Base-by-base conservation (phyloP, 2,329 filamentous ascomycete species). In the Trichophyton rubrum region DNA sequence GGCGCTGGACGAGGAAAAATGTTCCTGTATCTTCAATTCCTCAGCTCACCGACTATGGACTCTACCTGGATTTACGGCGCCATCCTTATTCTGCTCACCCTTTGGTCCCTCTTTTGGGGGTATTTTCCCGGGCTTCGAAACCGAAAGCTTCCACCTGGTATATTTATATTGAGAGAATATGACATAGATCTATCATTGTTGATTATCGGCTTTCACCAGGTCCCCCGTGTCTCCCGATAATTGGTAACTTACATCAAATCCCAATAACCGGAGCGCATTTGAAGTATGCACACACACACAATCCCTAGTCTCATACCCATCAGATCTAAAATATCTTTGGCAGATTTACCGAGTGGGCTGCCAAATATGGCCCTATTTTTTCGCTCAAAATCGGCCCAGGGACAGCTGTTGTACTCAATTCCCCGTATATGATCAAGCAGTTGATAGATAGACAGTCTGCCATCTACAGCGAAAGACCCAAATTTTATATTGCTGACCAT, bases 281-380 rank as follows among this genome's bases (percentile, higher is more conserved):
- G 70, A 4, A 69, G 78, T 27, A 66, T 67, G 0, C 76, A 80
- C 60, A 63, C 78, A 0, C 76, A 80, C 60, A 63, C 78, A 0
- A 15, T 11, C 1, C 20, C 2, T 5, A 15, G 24, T 24, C 15
- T 27, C 22, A 13, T 5, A 20, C 11, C 22, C 22, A 51, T 5
- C 11, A 13, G 7, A 51, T 1, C 45, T 51, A 27, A 51, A 11
- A 27, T 13, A 9, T 15, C 24, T 24, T 15, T 27, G 20, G 24
- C 24, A 51, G 45, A 59, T 80, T 80, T 59, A 68, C 78, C 41
- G 77, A 79, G 66, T 82, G 80, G 80, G 78, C 79, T 0, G 64
- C 75, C 4, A 71, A 80, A 65, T 82, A 82, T 55, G 77, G 79
- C 0, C 78, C 79, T 0, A 66, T 83, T 0, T 82, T 79, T 66